phyloP scores from a whole-genome alignment of 805 yeast genomes.

The Suhomyces prunicola region DNA sequence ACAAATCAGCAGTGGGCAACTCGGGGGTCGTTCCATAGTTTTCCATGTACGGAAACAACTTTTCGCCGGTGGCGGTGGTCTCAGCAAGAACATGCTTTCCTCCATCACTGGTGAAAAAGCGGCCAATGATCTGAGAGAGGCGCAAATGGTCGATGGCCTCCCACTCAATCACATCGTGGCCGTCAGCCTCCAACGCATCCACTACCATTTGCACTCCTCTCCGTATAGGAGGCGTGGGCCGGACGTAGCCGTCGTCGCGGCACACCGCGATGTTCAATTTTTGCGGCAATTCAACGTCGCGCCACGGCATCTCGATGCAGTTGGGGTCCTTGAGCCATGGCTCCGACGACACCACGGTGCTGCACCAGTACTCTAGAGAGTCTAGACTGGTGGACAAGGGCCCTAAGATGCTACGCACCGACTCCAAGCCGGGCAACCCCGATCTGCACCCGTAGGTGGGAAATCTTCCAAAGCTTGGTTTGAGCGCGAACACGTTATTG shows the following conservation, averaged over 20 bases:
- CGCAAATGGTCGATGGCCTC: conserved; percentile 38
- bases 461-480: conserved; percentile 46
- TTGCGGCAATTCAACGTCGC: conserved; percentile 27
- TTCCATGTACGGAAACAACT: conserved; percentile 41
- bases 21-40: conserved; percentile 35
- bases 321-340: conserved; percentile 53
- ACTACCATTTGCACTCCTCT: conserved; percentile 40
- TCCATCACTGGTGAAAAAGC: conserved; percentile 47
- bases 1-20: conserved; percentile 36
- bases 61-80: conserved; percentile 40
- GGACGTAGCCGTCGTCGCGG: conserved; percentile 41
- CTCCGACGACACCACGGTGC: conserved; percentile 33
- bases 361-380: conserved; percentile 37
- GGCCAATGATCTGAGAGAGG: conserved; percentile 25
- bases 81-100: conserved; percentile 35
- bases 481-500: conserved; percentile 40
- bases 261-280: conserved; percentile 45
- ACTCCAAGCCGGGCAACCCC: conserved; percentile 33
- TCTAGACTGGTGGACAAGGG: conserved; percentile 43
- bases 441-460: conserved; percentile 34
- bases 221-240: conserved; percentile 55
- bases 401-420: conserved; percentile 45
- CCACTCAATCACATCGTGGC: conserved; percentile 53
- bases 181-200: conserved; percentile 36
- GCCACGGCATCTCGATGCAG: conserved; percentile 51